Base-by-base conservation (phyloP, 2,329 filamentous ascomycete genomes). In the Arthrobotrys iridis region DNA sequence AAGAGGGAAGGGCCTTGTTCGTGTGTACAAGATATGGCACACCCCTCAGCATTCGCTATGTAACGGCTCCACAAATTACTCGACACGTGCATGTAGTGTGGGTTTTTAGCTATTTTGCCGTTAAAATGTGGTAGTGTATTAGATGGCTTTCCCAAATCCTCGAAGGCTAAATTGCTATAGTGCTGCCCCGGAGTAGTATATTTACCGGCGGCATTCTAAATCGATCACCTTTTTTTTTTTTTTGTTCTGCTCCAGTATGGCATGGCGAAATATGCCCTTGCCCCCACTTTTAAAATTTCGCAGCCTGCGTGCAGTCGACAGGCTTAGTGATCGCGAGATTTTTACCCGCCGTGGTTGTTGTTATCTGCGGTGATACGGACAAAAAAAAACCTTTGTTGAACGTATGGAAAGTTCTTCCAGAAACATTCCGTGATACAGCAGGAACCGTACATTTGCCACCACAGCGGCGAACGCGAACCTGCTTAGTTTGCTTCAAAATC, bases 131-230 rank as follows among this genome's bases (percentile, higher is more conserved):
- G 62, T 37, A 43, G 33, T 40, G 22, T 41, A 64, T 60, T 48
- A 65, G 67, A 62, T 40, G 52, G 60, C 59, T 59, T 55, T 68
- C 40, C 71, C 57, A 57, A 62, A 37, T 59, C 43, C 26, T 65
- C 45, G 70, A 75, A 75, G 71, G 71, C 71, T 75, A 75, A 75
- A 75, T 75, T 59, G 63, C 63, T 63, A 66, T n/a, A 65, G 58
- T 60, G 50, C 24, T 64, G 50, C 71, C 50, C n/a, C 45, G 50
- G 37, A 22, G 24, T 41, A 46, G 58, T 37, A 67, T 63, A 74
- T 67, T 67, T 74, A 74, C 70, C 70, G 63, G 55, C 71, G 57
- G 63, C 26, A 13, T 55, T 55, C 30, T 26, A 48, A 43, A 45
- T 52, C 33, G 18, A 62, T 46, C 11, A 15, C 58, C 30, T 46